phyloP scores from a whole-genome alignment of 331 rosid species.

The Phaseolus coccineus region DNA sequence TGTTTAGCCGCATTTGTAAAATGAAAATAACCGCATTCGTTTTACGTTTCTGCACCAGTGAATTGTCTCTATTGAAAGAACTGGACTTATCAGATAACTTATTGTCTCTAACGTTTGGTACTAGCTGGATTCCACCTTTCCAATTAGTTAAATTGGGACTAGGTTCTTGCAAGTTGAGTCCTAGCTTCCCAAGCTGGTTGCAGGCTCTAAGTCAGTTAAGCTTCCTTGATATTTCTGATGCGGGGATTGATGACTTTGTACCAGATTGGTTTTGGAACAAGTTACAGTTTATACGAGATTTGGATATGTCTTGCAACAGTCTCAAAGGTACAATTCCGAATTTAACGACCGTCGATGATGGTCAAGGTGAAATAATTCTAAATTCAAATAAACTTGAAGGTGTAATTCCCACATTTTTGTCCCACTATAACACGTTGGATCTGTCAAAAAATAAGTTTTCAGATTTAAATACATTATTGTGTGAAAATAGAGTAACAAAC shows the following conservation, averaged over 20 bases:
- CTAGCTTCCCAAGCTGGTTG: slow-evolving; percentile 1
- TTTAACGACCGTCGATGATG: no score
- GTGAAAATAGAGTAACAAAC: not conserved
- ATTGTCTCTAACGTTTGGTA: not conserved
- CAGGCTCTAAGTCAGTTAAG: accelerated
- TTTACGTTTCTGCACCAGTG: no score
- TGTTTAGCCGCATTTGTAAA: no score
- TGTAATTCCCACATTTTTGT: not conserved
- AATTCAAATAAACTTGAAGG: slow-evolving; percentile 33
- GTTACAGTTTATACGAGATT: accelerated
- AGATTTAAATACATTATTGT: not conserved
- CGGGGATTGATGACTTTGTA: not conserved
- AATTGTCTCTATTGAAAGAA: no score
- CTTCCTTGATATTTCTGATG: not conserved
- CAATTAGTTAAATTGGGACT: not conserved
- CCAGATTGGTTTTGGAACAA: slow-evolving; percentile 37
- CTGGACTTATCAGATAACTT: not conserved
- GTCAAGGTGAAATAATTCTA: not conserved
- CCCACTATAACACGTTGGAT: accelerated
- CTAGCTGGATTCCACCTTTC: not conserved
- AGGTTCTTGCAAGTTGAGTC: not conserved
- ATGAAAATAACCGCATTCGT: no score
- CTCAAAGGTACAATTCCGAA: not conserved
- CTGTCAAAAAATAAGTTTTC: not conserved
- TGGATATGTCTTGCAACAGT: slow-evolving; percentile 34